Base-by-base conservation (phyloP, 1,139 yeast genomes). In the Protomyces macrosporus region DNA sequence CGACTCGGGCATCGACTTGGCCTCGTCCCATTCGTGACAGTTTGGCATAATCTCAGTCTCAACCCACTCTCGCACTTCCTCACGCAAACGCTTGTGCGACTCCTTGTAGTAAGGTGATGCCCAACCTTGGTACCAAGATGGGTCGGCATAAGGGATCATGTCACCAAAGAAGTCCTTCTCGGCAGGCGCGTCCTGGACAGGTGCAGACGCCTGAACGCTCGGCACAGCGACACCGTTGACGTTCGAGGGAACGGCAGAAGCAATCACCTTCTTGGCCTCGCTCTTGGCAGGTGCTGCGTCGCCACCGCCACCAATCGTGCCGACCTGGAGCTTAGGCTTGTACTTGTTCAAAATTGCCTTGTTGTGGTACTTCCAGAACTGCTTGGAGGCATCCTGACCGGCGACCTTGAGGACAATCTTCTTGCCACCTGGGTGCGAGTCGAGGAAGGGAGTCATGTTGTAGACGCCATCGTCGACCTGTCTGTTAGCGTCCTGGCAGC, bases 401-500 rank as follows among this genome's bases (percentile, higher is more conserved):
- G 96, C 97, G 71, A 86, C 88, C 66, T 82, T 82, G 55, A 85
- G 75, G 57, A 93, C 83, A 52, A 93, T 85, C 63, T 82, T 81
- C 71, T 82, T 60, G 34, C 64, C 64, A 64, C 88, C 97, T 0
- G 97, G 97, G 74, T 90, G 96, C 70, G 87, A 91, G 45, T 85
- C 86, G 53, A 90, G 72, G 70, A 90, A 93, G 6, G 77, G 81
- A 0, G 93, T 86, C 57, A 91, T 90, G 73, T 93, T 84, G 73
- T 90, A 91, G 51, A 93, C 84, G 71, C 88, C 64, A 35, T 60
- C 42, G 53, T 60, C 60, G 33, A 60, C 56, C 48, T 42, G 12
- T 5, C 14, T 42, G 3, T 23, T 12, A 36, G 39, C 39, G 12
- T 36, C 12, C 12, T 36, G 42, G 12, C 6, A 39, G 42, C 14